Percentiles rank a stretch among this genome's conserved stretches.
Evolutionary conservation across 1,284 basidiomycete genomes (phyloP).

Genomic region (Lentinula novae-zelandiae): DNA sequence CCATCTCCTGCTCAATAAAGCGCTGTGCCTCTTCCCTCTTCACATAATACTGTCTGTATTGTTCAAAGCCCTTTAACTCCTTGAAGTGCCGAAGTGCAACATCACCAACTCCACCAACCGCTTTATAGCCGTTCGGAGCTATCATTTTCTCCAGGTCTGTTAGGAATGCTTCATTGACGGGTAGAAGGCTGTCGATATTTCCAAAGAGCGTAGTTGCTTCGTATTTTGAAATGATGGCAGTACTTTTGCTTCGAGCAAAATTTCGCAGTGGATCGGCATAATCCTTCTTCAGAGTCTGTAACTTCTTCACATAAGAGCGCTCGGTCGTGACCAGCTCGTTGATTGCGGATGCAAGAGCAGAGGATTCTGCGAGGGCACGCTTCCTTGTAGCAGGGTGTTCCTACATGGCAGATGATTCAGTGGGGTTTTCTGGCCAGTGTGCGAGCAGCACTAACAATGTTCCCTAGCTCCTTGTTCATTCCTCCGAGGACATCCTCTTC

Average conservation of each 20-base stretch:
- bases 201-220: constrained; percentile 93
- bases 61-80: constrained; percentile 78
- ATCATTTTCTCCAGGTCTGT: constrained; percentile 80
- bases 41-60: constrained; percentile 87
- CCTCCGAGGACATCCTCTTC: constrained; percentile 38
- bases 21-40: constrained; percentile 92
- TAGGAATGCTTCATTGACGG: constrained; percentile 86
- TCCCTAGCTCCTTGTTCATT: constrained; percentile 34
- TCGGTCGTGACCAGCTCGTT: constrained; percentile 79
- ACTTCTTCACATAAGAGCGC: constrained; percentile 71
- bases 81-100: constrained; percentile 85
- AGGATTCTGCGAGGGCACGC: constrained; percentile 57
- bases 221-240: constrained; percentile 83
- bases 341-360: constrained; percentile 64
- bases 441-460: constrained; percentile 35
- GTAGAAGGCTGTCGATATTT: constrained; percentile 87
- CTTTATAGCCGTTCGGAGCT: constrained; percentile 49
- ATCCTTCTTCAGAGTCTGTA: constrained; percentile 70
- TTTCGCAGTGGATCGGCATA: constrained; percentile 90
- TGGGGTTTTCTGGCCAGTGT: constrained; percentile 9
- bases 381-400: constrained; percentile 42
- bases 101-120: constrained; percentile 75
- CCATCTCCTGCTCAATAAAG: constrained; percentile 82
- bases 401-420: constrained; percentile 24
- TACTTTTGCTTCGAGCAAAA: constrained; percentile 82